Base-by-base conservation (phyloP, 371 early-diverging fungal genomes). In the Rhizopus delemar region DNA sequence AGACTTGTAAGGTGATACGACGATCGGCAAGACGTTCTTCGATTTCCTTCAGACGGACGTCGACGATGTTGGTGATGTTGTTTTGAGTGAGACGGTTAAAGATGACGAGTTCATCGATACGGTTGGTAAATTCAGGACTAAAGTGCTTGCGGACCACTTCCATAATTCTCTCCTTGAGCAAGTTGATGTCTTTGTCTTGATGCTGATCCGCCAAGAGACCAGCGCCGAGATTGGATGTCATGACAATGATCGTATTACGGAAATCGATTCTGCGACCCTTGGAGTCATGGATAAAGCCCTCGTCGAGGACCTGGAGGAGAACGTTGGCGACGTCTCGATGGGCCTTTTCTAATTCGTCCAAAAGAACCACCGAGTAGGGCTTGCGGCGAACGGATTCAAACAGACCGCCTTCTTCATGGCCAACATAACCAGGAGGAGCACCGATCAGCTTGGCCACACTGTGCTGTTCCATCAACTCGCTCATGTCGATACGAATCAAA, bases 281-380 rank as follows among this genome's bases (percentile, higher is more conserved):
- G 46, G 90, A 84, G 70, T 95, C 95, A 34, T 93, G 93, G 53
- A 96, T 71, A 41, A 88, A 84, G 16, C 98, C 97, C 64, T 97
- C 95, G 67, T 97, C 97, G 3, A 97, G 82, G 0, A 98, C 86
- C 67, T 93, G 93, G 38, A 93, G 75, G 29, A 93, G 76, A 28
- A 93, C 61, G 65, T 92, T 90, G 55, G 86, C 76, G 8, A 93
- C 91, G 57, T 87, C 90, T 54, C 82, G 81, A 59, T 95, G 93
- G 22, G 96, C 95, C 71, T 95, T 91, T 66, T 97, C 96, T 53
- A 97, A 80, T 75, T 97, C 97, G 71, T 97, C 97, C 34, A 97
- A 74, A 22, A 96, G 69, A 11, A 96, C 84, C 28, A 97, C 92
- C 11, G 90, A 81, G 63, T 96, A 95, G 9, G 95, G 95, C 69